A percentile compares a stretch with the other conserved stretches of the same genome.
Evolutionary conservation across 768 basidiomycete genomes (phyloP).

Genomic region (Hygrocybe coccinea): DNA sequence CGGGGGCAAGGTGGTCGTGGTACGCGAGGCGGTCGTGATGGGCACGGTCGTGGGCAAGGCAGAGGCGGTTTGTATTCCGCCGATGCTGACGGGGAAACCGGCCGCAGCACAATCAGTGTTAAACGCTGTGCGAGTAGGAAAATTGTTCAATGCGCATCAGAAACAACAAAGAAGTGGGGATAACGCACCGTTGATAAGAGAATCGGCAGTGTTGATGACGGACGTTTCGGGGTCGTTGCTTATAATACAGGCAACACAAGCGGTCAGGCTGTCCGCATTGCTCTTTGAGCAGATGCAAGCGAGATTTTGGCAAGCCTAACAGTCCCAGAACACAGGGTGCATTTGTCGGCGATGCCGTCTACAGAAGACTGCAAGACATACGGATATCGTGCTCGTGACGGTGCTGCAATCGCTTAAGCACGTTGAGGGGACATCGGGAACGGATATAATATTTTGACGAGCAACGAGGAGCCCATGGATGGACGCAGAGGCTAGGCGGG

Average conservation of each 20-base stretch:
- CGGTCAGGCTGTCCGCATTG: not conserved
- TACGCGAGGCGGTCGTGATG: too few species aligned
- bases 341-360: not conserved
- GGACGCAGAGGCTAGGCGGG: too few species aligned
- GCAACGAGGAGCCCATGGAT: too few species aligned
- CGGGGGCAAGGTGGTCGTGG: too few species aligned
- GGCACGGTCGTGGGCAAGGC: too few species aligned
- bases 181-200: not conserved
- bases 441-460: too few species aligned
- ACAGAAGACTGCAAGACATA: too few species aligned
- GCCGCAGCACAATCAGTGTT: not conserved
- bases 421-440: too few species aligned
- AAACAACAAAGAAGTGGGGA: conserved; percentile 17
- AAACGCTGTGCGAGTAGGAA: not conserved
- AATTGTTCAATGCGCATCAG: too few species aligned
- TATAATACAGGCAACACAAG: not conserved
- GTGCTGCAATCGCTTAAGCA: too few species aligned
- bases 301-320: not conserved
- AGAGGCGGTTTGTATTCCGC: too few species aligned
- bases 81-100: conserved; percentile 2
- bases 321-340: not conserved
- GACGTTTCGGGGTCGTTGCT: not conserved
- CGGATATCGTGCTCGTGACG: too few species aligned
- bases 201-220: not conserved
- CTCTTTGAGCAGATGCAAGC: not conserved